phyloP scores from a whole-genome alignment of 768 basidiomycete genomes.

The Calocybe gangraenosa region DNA sequence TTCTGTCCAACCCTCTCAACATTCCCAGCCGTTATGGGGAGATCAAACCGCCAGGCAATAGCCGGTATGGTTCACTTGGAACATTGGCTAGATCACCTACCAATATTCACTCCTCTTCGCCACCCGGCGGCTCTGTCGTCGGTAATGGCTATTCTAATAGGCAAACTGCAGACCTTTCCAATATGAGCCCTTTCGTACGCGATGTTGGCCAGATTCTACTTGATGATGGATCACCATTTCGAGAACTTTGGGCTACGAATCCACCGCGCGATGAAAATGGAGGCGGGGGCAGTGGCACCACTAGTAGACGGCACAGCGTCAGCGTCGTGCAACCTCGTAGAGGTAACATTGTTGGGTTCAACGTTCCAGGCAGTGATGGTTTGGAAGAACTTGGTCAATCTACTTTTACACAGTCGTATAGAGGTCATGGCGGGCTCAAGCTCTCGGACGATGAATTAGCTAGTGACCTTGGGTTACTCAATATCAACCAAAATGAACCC shows the following conservation, averaged over 20 bases:
- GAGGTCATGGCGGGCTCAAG: slow-evolving; percentile 56
- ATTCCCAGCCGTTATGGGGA: slow-evolving; percentile 56
- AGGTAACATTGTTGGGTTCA: slow-evolving; percentile 65
- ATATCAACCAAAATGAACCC: slow-evolving; percentile 43
- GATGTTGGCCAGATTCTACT: slow-evolving; percentile 76
- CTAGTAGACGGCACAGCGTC: slow-evolving; percentile 79
- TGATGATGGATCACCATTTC: slow-evolving; percentile 68
- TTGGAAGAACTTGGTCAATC: slow-evolving; percentile 20
- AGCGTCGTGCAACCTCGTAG: slow-evolving; percentile 76
- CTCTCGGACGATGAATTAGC: slow-evolving; percentile 81
- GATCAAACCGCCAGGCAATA: slow-evolving; percentile 54
- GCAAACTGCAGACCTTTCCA: slow-evolving; percentile 52
- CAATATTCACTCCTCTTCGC: slow-evolving; percentile 47
- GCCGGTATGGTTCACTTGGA: slow-evolving; percentile 64
- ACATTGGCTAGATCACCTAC: slow-evolving; percentile 52
- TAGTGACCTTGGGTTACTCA: slow-evolving; percentile 61
- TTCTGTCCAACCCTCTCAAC: slow-evolving; percentile 54
- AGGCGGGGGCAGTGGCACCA: slow-evolving; percentile 69
- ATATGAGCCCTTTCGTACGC: slow-evolving; percentile 83
- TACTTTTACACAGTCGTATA: slow-evolving; percentile 25
- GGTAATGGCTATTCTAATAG: slow-evolving; percentile 45
- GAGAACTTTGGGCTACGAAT: slow-evolving; percentile 75
- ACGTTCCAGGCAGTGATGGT: slow-evolving; percentile 45
- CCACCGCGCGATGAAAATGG: slow-evolving; percentile 61
- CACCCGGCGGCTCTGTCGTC: slow-evolving; percentile 34